A percentile compares a stretch with the other conserved stretches of the same genome.
These are phyloP conservation scores for Gossypium bickii DNA, from an alignment of 345 rosid species.

Conservation along the genomic window DNA sequence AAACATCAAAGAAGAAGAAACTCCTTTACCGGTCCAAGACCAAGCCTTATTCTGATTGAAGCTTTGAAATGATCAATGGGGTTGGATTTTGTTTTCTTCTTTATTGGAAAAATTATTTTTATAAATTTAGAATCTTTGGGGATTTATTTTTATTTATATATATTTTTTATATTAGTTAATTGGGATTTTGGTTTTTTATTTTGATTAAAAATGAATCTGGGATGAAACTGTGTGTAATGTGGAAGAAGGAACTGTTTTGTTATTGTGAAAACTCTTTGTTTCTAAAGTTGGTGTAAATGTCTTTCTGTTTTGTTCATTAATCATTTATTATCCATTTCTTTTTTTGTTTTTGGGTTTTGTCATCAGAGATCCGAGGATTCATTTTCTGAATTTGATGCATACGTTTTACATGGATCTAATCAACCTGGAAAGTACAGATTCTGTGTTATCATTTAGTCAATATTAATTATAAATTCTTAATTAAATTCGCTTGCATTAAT, in stretches of 20 bases:
- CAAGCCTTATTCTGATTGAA: conserved; percentile 38
- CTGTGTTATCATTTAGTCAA: too few species aligned
- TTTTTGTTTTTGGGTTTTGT: too few species aligned
- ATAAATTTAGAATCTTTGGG: conserved; percentile 2
- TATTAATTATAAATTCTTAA: too few species aligned
- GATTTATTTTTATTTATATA: neutral
- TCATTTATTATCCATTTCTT: neutral
- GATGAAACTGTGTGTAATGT: neutral
- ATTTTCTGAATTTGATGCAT: too few species aligned
- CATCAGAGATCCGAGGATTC: too few species aligned
- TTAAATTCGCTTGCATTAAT: too few species aligned
- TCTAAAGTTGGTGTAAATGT: conserved; percentile 5
- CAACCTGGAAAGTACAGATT: too few species aligned
- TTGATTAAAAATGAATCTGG: neutral
- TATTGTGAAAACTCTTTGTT: neutral
- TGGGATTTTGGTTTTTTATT: neutral
- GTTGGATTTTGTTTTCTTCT: neutral
- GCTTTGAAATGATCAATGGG: neutral
- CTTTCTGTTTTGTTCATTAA: neutral
- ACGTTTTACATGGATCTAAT: too few species aligned
- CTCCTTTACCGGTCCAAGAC: conserved; percentile 83
- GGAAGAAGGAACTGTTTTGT: neutral
- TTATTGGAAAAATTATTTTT: neutral
- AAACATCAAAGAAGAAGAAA: conserved; percentile 79
- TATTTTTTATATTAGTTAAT: neutral